Evolutionary conservation across 2,329 filamentous ascomycete species (phyloP).

Genomic region (Aspergillus transmontanensis): DNA sequence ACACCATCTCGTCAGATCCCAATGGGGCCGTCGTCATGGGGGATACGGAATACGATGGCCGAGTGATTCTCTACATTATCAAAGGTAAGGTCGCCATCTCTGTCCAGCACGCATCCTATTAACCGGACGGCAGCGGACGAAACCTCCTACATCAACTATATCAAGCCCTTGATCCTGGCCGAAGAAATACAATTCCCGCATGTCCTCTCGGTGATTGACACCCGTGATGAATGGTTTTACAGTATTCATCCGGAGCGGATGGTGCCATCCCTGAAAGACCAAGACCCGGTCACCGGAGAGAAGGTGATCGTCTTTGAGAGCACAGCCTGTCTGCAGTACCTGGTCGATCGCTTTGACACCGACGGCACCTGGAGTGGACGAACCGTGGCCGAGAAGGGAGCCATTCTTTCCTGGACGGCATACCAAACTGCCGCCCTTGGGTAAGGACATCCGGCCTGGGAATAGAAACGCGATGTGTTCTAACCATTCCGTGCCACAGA

Average conservation of each 20-base stretch:
- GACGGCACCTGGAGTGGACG: slow-evolving; percentile 6
- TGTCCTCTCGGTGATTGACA: slow-evolving; percentile 11
- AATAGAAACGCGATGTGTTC: too few relatives aligned
- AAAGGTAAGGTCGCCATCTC: not conserved
- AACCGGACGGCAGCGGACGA: not conserved
- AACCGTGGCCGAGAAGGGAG: not conserved
- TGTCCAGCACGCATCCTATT: not conserved
- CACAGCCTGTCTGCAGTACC: slow-evolving; percentile 10
- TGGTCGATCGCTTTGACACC: slow-evolving; percentile 8
- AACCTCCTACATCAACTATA: slow-evolving; percentile 13
- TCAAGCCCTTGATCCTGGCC: slow-evolving; percentile 12
- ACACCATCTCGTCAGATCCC: not conserved
- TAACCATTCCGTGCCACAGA: not conserved
- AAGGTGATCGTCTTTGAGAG: slow-evolving; percentile 11
- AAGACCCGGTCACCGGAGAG: not conserved
- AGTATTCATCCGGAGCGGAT: slow-evolving; percentile 9
- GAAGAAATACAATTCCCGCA: slow-evolving; percentile 7
- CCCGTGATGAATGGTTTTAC: slow-evolving; percentile 8
- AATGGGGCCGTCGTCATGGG: not conserved
- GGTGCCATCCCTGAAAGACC: slow-evolving; percentile 7
- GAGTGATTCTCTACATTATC: slow-evolving; percentile 11
- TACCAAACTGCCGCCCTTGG: slow-evolving; percentile 7
- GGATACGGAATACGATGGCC: slow-evolving; percentile 9
- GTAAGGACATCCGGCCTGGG: too few relatives aligned
- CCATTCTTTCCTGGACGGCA: slow-evolving; percentile 2